These are phyloP conservation scores for Eutrema yunnanense DNA, from an alignment of 345 rosid species.

Conservation along the genomic window DNA sequence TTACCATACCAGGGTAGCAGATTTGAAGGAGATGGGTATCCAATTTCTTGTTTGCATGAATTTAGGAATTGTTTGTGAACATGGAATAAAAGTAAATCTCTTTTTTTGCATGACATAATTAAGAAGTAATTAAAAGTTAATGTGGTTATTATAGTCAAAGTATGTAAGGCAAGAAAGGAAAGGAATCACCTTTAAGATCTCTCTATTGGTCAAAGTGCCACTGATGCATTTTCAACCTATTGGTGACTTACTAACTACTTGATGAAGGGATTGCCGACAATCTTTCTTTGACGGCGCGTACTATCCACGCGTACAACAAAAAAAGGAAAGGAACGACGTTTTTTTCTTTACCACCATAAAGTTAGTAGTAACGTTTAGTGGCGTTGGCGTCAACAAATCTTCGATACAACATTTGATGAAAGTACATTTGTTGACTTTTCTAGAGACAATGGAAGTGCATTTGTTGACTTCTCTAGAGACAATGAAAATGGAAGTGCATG, in stretches of 20 bases:
- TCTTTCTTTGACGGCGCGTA: not conserved
- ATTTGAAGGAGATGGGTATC: too few species aligned
- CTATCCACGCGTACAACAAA: not conserved
- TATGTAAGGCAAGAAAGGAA: not conserved
- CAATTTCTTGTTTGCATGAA: too few species aligned
- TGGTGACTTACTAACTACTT: not conserved
- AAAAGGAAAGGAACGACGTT: not conserved
- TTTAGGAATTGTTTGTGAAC: not conserved
- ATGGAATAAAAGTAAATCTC: not conserved
- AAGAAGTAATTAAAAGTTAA: not conserved
- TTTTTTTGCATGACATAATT: not conserved
- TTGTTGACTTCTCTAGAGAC: not conserved
- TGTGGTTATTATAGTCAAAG: not conserved
- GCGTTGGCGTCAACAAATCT: not conserved
- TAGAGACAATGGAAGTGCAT: not conserved
- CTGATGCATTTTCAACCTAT: not conserved
- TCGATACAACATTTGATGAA: not conserved
- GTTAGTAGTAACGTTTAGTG: not conserved
- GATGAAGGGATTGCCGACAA: constrained; percentile 14
- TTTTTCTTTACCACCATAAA: not conserved
- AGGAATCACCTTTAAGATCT: not conserved
- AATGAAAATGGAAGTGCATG: not conserved
- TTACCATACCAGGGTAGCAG: too few species aligned
- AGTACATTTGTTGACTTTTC: constrained; percentile 12
- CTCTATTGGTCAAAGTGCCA: constrained; percentile 8